phyloP scores from a whole-genome alignment of 441 rosid genomes.

The Arabidopsis hybrid region DNA sequence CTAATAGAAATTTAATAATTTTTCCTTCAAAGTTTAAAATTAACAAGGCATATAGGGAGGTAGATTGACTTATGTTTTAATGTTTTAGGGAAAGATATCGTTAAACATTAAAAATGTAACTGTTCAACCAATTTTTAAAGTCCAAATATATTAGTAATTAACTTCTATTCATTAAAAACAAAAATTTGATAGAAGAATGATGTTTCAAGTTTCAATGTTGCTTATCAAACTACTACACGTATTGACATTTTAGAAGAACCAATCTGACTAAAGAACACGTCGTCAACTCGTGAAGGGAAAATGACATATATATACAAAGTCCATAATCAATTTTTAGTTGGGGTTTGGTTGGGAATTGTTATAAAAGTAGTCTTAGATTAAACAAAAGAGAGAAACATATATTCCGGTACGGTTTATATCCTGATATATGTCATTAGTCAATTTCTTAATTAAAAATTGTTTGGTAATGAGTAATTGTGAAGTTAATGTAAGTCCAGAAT shows the following conservation, averaged over 20 bases:
- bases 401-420: neutral
- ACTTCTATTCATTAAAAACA: neutral
- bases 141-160: neutral
- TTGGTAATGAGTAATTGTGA: constrained; percentile 37
- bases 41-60: constrained; percentile 17
- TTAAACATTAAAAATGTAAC: neutral
- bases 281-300: constrained; percentile 15
- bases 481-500: constrained; percentile 32
- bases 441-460: constrained; percentile 28
- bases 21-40: neutral
- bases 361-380: neutral
- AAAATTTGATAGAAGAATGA: constrained; percentile 16
- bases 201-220: constrained; percentile 35
- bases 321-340: constrained; percentile 28
- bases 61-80: constrained; percentile 5
- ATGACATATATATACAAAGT: constrained; percentile 18
- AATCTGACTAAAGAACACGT: constrained; percentile 33
- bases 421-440: constrained; percentile 32
- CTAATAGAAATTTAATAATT: neutral
- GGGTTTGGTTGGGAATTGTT: constrained; percentile 40
- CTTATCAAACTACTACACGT: constrained; percentile 40
- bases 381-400: neutral
- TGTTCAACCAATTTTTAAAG: constrained; percentile 23
- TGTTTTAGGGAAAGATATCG: constrained; percentile 9
- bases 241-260: constrained; percentile 30